Evolutionary conservation across 352 stramenopile species (phyloP).

Genomic region (Phytopythium kandeliae): DNA sequence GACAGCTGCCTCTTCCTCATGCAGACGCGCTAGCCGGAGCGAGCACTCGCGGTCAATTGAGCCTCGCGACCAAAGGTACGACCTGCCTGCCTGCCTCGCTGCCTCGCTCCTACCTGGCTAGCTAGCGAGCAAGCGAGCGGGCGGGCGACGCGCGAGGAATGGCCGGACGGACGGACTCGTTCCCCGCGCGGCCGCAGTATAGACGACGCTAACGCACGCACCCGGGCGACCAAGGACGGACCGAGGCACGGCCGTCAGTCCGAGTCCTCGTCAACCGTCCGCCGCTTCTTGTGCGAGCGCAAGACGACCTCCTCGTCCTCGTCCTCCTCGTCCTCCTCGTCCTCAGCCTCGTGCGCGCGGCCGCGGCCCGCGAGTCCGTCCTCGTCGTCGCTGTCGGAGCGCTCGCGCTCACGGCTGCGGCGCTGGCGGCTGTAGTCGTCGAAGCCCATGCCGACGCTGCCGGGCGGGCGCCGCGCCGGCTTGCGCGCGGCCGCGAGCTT

Average conservation of each 20-base stretch:
- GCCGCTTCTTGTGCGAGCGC: slow-evolving; percentile 69
- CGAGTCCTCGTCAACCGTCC: slow-evolving; percentile 81
- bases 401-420: slow-evolving; percentile 39
- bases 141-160: too few species aligned
- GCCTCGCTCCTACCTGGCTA: too few species aligned
- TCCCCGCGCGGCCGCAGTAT: not conserved
- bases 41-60: too few species aligned
- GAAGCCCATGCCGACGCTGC: slow-evolving; percentile 59
- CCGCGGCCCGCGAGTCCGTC: slow-evolving; percentile 11
- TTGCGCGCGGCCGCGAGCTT: slow-evolving; percentile 28
- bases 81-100: too few species aligned
- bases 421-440: slow-evolving; percentile 65
- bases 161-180: too few species aligned
- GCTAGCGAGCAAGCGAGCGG: not conserved
- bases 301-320: slow-evolving; percentile 74
- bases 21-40: slow-evolving; percentile 38
- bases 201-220: too few species aligned
- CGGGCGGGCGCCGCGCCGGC: slow-evolving; percentile 25
- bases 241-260: slow-evolving; percentile 26
- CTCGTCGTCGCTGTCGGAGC: slow-evolving; percentile 67
- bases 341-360: slow-evolving; percentile 18
- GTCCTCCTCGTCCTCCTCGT: slow-evolving; percentile 72
- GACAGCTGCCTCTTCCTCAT: slow-evolving; percentile 75
- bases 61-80: too few species aligned
- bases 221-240: too few species aligned